Evolutionary conservation across 768 basidiomycete genomes (phyloP).

Genomic region (Leucocoprinus leucothites): DNA sequence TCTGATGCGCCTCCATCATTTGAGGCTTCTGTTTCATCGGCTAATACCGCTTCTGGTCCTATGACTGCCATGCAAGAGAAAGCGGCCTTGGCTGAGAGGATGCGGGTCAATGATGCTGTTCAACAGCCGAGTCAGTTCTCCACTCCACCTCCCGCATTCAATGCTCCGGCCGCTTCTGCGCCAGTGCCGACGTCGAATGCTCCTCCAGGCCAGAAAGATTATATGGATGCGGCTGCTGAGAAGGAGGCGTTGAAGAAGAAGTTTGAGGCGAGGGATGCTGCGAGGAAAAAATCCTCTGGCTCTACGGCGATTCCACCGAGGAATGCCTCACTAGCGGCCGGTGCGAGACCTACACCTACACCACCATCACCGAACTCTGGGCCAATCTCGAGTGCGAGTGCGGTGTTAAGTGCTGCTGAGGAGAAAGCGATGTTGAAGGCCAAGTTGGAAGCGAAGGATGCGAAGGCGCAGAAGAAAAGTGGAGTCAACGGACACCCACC

Average conservation of each 20-base stretch:
- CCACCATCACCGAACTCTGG: constrained; percentile 5
- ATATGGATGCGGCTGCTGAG: constrained; percentile 35
- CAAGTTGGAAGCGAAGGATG: constrained; percentile 58
- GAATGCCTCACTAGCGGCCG: background rate
- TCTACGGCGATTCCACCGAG: constrained; percentile 14
- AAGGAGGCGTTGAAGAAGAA: constrained; percentile 56
- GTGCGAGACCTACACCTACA: constrained; percentile 11
- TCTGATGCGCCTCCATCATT: constrained; percentile 45
- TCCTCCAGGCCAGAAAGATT: constrained; percentile 19
- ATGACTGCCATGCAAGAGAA: constrained; percentile 57
- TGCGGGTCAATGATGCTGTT: constrained; percentile 57
- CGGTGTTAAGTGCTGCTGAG: constrained; percentile 63
- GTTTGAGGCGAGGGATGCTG: constrained; percentile 53
- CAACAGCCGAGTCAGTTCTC: background rate
- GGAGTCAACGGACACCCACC: background rate
- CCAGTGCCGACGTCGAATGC: constrained; percentile 19
- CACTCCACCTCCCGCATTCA: constrained; percentile 12
- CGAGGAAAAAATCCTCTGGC: constrained; percentile 17
- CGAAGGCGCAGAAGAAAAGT: constrained; percentile 8
- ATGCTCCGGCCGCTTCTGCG: constrained; percentile 13
- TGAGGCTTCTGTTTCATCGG: constrained; percentile 36
- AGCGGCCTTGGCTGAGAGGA: constrained; percentile 43
- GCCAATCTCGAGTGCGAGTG: constrained; percentile 19
- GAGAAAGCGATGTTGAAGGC: constrained; percentile 73
- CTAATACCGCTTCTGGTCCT: constrained; percentile 32